Evolutionary conservation across 2,329 filamentous ascomycete genomes (phyloP).

Genomic region (Cercospora canescens): DNA sequence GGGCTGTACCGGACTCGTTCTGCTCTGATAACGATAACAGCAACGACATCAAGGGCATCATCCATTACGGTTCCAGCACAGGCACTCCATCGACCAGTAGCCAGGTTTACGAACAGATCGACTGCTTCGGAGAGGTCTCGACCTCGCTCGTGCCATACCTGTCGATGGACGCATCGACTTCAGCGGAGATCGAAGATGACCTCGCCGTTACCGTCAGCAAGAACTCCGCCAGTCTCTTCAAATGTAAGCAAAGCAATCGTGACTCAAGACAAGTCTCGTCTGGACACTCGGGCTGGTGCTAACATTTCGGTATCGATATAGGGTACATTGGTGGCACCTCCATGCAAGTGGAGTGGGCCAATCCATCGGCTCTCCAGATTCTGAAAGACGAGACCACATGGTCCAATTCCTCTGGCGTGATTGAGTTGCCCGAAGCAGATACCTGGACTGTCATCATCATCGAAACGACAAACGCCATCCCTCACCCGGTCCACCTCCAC

Average conservation of each 20-base stretch:
- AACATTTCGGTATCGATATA: conserved; percentile 22
- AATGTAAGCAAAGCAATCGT: background rate
- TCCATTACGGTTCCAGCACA: conserved; percentile 39
- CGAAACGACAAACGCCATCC: no score
- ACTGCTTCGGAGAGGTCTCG: conserved; percentile 41
- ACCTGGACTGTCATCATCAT: no score
- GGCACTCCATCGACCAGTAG: conserved; percentile 33
- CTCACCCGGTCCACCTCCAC: conserved; percentile 44
- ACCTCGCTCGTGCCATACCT: conserved; percentile 37
- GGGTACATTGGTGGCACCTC: conserved; percentile 41
- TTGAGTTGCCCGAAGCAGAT: conserved; percentile 42
- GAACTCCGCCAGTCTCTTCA: conserved; percentile 37
- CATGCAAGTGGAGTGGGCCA: conserved; percentile 40
- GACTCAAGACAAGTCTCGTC: background rate
- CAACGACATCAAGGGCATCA: conserved; percentile 41
- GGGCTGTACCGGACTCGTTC: no score
- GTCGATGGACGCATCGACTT: conserved; percentile 25
- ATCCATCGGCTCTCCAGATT: conserved; percentile 42
- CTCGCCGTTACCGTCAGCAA: conserved; percentile 32
- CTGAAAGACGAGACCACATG: conserved; percentile 36
- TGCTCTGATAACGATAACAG: no score
- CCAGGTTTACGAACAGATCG: conserved; percentile 35
- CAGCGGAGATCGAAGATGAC: conserved; percentile 13
- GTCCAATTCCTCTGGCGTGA: conserved; percentile 36
- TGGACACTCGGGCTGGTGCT: conserved; percentile 11